Evolutionary conservation across 2,329 filamentous ascomycete species (phyloP), one percentile per base, ranked within the genome.

Genomic region (Alternaria dauci): DNA sequence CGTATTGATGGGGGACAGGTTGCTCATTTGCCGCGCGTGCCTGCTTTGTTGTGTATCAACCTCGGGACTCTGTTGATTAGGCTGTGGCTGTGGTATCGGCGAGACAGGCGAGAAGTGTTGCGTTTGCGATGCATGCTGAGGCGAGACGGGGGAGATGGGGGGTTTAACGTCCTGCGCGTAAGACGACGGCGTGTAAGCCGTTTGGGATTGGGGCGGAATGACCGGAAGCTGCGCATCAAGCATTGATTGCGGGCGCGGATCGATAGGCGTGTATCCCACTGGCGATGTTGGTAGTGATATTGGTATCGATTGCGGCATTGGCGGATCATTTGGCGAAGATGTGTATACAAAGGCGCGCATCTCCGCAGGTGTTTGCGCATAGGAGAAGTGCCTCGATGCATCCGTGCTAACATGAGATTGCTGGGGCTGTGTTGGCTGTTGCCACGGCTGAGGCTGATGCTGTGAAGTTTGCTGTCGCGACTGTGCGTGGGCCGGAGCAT

Each of bases 341-440:
- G 68, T 66, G 42, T 72, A 73, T 42, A 70, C 66, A 53, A 65
- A 64, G 38, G 63, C 73, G 42, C 72, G 70, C 59, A 71, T 72
- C 57, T 77, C 76, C 12, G 75, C 65, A 8, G 77, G 77, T 18
- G 76, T 78, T 34, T 75, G 73, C 41, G 74, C 72, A 65, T 77
- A 78, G 4, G 76, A 78, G 55, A 77, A 77, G 50, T 67, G 73
- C 63, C 76, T 63, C 41, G 67, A 62, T 8, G 58, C 59, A 47
- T 66, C 67, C 18, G 63, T 69, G 56, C 66, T 63, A 52, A 65
- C 50, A 26, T 63, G 63, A 23, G 62, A 52, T 52, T 52, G 57
- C 20, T 30, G 43, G 32, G 50, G 52, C 23, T 43, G 34, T 32
- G 44, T 42, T 56, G 65, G 44, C 44, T 59, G 52, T 25, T 26